These are phyloP conservation scores for Marasmius oreades DNA, from an alignment of 1,284 basidiomycete genomes.

Conservation along the genomic window DNA sequence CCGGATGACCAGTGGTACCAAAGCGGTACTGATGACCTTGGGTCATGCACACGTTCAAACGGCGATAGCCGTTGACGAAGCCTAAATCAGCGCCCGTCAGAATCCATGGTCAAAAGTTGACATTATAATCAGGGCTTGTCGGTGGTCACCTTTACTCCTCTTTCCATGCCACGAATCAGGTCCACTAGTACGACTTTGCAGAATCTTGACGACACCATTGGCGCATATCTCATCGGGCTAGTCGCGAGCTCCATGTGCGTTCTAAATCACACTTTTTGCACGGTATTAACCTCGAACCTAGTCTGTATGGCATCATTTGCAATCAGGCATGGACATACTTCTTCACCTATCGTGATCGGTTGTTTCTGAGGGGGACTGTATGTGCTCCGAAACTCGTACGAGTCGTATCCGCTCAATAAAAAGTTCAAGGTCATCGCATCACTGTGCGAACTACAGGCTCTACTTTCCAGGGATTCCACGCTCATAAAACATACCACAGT, in stretches of 20 bases:
- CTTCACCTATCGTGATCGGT: background rate
- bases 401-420: background rate
- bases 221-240: background rate
- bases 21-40: no score
- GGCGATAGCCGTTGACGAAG: no score
- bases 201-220: background rate
- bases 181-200: background rate
- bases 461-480: background rate
- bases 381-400: background rate
- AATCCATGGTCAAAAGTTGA: no score
- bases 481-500: background rate
- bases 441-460: background rate
- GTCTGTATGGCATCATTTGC: background rate
- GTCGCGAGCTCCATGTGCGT: background rate
- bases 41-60: no score
- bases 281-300: background rate
- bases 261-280: background rate
- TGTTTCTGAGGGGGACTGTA: background rate
- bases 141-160: background rate
- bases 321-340: background rate
- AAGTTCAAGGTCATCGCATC: background rate
- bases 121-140: no score
- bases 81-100: no score
- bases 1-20: no score
- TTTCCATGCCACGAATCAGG: background rate